phyloP scores from a whole-genome alignment of 805 yeast genomes.

The Ogataea degrootiae region DNA sequence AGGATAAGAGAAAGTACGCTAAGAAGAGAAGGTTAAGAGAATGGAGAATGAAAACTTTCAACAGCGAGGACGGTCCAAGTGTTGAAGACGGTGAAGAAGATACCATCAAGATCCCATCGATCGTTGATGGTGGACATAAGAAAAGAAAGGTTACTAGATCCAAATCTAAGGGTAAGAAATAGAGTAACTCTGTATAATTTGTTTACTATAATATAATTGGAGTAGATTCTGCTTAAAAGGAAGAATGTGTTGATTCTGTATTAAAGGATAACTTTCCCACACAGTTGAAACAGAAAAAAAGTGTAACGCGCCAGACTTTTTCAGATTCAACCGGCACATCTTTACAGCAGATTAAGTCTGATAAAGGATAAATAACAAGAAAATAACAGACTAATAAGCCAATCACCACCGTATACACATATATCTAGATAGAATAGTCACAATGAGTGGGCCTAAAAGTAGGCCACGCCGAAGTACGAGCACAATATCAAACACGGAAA shows the following conservation, averaged over 20 bases:
- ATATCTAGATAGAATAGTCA: no score
- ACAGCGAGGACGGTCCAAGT: conserved; percentile 47
- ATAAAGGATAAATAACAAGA: not conserved
- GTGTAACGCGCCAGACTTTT: no score
- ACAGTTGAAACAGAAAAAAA: no score
- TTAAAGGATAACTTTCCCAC: no score
- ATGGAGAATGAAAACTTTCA: conserved; percentile 85
- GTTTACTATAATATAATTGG: not conserved
- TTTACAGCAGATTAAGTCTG: no score
- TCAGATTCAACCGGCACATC: no score
- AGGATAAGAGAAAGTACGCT: conserved; percentile 79
- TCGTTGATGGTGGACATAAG: conserved; percentile 22
- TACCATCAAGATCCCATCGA: conserved; percentile 24
- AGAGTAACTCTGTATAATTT: conserved; percentile 1
- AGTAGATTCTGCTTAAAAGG: no score
- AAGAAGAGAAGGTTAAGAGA: conserved; percentile 79
- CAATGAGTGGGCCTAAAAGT: no score
- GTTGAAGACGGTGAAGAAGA: conserved; percentile 33
- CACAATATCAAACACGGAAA: no score
- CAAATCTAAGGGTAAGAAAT: conserved; percentile 2
- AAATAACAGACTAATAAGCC: not conserved
- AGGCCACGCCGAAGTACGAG: no score
- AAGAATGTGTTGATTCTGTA: no score
- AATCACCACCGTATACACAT: no score
- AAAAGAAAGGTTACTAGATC: conserved; percentile 7